Evolutionary conservation across 495 filamentous ascomycete genomes (phyloP), one percentile per base, ranked within the genome.

Genomic region (Penicillium paxilli): DNA sequence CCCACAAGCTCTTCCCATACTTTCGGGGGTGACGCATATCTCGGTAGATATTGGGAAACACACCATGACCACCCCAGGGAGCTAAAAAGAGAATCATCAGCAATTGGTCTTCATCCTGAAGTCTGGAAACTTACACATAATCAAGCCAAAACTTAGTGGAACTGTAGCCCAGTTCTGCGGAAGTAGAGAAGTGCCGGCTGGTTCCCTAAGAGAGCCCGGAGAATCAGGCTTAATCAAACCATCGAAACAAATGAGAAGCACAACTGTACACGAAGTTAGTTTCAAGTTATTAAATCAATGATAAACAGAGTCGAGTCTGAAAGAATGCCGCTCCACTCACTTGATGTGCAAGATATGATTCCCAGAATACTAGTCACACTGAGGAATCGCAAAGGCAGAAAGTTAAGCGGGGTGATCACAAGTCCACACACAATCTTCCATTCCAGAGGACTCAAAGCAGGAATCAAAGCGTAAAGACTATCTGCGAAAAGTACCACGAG

Each of bases 11-110:
- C 67, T 82, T 82, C 19, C 76, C 78, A 67, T 94, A 98, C 63
- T 91, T 94, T 41, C 88, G 79, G 0, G 94, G 92, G 67, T 98
- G 94, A 55, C 94, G 80, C 94, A 98, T 98, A 72, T 98, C 94
- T 47, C 92, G 83, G 68, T 96, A 98, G 63, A 98, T 96, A 62
- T 96, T 96, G 2, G 94, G 94, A 65, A 98, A 96, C 23, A 98
- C 94, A 48, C 84, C 82, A 65, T 98, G 94, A 7, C 94, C 94
- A 58, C 94, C 94, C 91, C 92, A 98, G 1, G 93, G 92, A 21
- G 92, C 80, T 83, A 38, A n/a, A n/a, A n/a, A n/a, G 50, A 10
- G 45, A 24, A 1, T 24, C 6, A 23, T 59, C 21, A 65, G 60
- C 21, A 23, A 17, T 16, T 21, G 32, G 24, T 1, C 16, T 20